Evolutionary conservation across 1,284 basidiomycete species (phyloP).

Genomic region (Cryptococcus hybrid): DNA sequence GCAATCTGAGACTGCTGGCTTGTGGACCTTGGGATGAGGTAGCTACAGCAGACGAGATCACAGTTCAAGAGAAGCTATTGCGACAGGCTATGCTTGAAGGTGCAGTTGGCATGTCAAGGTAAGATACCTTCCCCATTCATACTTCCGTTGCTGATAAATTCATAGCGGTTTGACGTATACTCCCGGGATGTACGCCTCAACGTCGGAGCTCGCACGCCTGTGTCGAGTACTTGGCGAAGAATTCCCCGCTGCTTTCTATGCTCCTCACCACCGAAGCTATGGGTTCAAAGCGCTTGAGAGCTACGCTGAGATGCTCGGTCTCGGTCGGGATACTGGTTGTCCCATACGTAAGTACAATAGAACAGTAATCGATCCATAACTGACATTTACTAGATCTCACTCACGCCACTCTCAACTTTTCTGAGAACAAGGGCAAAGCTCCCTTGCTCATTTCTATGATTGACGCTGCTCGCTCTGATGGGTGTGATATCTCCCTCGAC

Average conservation of each 20-base stretch:
- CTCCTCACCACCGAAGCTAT: constrained; percentile 47
- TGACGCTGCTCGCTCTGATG: constrained; percentile 24
- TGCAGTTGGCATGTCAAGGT: constrained; percentile 47
- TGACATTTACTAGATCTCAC: constrained; percentile 36
- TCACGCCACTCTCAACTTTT: constrained; percentile 48
- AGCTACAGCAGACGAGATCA: constrained; percentile 28
- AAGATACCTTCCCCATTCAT: neutral
- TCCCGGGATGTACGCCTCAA: constrained; percentile 49
- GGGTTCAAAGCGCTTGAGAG: constrained; percentile 37
- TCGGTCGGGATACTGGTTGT: constrained; percentile 35
- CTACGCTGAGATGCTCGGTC: constrained; percentile 45
- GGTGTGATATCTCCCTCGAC: constrained; percentile 41
- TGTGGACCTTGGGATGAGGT: constrained; percentile 36
- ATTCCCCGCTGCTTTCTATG: constrained; percentile 41
- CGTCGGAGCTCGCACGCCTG: constrained; percentile 37
- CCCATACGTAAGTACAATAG: constrained; percentile 30
- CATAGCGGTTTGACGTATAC: constrained; percentile 46
- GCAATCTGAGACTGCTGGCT: constrained; percentile 44
- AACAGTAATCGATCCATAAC: neutral
- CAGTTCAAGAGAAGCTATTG: constrained; percentile 31
- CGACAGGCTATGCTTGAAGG: constrained; percentile 36
- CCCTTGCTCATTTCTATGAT: constrained; percentile 35
- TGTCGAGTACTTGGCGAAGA: constrained; percentile 29
- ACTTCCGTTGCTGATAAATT: neutral
- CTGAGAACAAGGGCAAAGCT: constrained; percentile 41